Evolutionary conservation across 2,329 filamentous ascomycete species (phyloP).

Genomic region (Zymoseptoria passerinii): DNA sequence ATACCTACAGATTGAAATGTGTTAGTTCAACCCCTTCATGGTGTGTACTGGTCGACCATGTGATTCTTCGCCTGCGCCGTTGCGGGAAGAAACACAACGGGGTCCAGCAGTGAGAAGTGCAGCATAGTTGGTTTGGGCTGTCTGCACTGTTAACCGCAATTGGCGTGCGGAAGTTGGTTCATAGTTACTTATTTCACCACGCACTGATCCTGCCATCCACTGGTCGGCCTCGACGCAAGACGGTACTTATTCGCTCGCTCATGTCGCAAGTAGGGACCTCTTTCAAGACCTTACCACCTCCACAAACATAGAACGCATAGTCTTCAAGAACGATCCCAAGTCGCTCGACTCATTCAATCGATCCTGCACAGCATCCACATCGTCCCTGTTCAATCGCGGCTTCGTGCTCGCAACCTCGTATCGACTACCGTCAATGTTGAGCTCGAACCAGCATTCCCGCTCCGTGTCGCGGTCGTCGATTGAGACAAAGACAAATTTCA

Average conservation of each 20-base stretch:
- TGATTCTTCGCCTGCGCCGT: too few relatives aligned
- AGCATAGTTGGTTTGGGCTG: too few relatives aligned
- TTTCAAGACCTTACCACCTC: conserved; percentile 35
- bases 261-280: neutral
- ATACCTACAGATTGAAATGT: too few relatives aligned
- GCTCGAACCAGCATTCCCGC: conserved; percentile 85
- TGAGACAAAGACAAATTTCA: conserved; percentile 86
- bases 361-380: conserved; percentile 68
- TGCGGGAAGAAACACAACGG: too few relatives aligned
- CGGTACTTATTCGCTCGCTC: neutral
- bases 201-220: neutral
- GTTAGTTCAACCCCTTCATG: too few relatives aligned
- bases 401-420: conserved; percentile 76
- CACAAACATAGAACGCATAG: conserved; percentile 70
- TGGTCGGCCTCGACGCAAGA: neutral
- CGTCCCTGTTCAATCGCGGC: conserved; percentile 73
- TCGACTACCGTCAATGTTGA: conserved; percentile 70
- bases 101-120: too few relatives aligned
- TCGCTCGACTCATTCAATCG: conserved; percentile 73
- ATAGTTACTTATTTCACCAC: too few relatives aligned
- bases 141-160: too few relatives aligned
- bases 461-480: conserved; percentile 82
- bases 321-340: conserved; percentile 64
- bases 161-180: too few relatives aligned
- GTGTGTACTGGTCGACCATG: too few relatives aligned